Evolutionary conservation across 345 rosid genomes (phyloP), one percentile per base, ranked within the genome.

Genomic region (Dipteronia sinensis): DNA sequence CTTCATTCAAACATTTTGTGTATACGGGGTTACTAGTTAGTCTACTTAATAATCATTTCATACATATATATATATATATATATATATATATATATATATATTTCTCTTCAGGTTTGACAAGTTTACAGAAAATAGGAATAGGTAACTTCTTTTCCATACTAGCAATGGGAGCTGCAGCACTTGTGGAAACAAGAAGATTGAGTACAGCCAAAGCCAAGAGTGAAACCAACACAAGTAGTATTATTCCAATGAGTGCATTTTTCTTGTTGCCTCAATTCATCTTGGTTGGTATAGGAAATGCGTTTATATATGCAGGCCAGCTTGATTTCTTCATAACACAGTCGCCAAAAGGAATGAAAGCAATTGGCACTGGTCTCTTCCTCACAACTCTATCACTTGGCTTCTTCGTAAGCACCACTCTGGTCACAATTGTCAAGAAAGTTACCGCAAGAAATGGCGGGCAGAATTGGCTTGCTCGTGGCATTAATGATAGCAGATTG

Each of bases 321-420:
- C 81, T 81, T 31, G 78, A 78, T 31, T 74, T 77, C 81, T 82
- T 82, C 76, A 55, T 78, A 34, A 74, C 72, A 12, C 27, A 75
- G 17, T 78, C 77, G 22, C 82, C 74, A 0, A 65, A 42, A 75
- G 77, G 71, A 71, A 82, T 71, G 82, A 82, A 82, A 71, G 70
- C 71, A 5, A 75, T 78, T 9, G 76, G 73, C n/a, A 71, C 79
- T 0, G 75, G 78, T 2, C 66, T 76, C 38, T 82, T 76, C 77
- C 78, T 76, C 7, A 66, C 77, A 46, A 82, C 80, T 2, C 8
- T 59, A 4, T 47, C 77, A 8, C 29, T 82, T 25, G 77, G 79
- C 6, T 31, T 78, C 7, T 75, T 70, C 10, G 25, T 12, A 44
- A 78, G 77, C 77, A 65, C 49, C 53, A 34, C 65, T 17, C 42